Conservation (phyloP, 2,329 filamentous ascomycete species). For the Scedosporium boydii region DNA sequence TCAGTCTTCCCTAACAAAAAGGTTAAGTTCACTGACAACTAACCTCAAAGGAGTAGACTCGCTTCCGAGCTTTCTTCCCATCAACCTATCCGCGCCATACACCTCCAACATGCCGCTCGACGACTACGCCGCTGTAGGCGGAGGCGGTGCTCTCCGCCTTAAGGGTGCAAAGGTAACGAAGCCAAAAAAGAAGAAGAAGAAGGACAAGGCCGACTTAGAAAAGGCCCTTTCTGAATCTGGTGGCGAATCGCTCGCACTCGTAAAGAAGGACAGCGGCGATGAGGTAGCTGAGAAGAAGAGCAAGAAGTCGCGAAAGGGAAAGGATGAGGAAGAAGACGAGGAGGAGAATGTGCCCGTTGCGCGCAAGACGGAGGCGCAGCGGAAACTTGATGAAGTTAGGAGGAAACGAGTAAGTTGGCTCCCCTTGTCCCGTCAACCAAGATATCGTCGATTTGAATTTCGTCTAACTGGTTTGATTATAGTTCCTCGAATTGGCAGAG, state of each 20-base stretch:
- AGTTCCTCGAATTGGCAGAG: slow-evolving; percentile 75
- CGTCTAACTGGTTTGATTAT: slow-evolving; percentile 5
- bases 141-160: slow-evolving; percentile 71
- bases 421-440: neutral
- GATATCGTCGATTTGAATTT: neutral
- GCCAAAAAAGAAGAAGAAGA: slow-evolving; percentile 56
- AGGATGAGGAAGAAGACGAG: slow-evolving; percentile 19
- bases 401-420: slow-evolving; percentile 60
- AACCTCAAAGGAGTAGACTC: too few relatives aligned
- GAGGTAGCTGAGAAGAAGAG: slow-evolving; percentile 14
- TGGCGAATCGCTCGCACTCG: slow-evolving; percentile 20
- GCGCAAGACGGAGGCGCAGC: slow-evolving; percentile 76
- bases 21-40: too few relatives aligned
- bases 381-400: slow-evolving; percentile 68
- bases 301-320: slow-evolving; percentile 17
- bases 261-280: slow-evolving; percentile 24
- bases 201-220: slow-evolving; percentile 30
- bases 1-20: too few relatives aligned
- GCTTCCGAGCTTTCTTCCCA: neutral
- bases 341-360: slow-evolving; percentile 16
- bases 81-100: neutral
- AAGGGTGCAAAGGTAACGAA: slow-evolving; percentile 64
- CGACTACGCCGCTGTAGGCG: slow-evolving; percentile 58
- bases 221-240: slow-evolving; percentile 31
- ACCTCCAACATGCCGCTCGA: slow-evolving; percentile 54